Evolutionary conservation across 2,329 filamentous ascomycete species (phyloP).

Genomic region (Ustulina deusta): DNA sequence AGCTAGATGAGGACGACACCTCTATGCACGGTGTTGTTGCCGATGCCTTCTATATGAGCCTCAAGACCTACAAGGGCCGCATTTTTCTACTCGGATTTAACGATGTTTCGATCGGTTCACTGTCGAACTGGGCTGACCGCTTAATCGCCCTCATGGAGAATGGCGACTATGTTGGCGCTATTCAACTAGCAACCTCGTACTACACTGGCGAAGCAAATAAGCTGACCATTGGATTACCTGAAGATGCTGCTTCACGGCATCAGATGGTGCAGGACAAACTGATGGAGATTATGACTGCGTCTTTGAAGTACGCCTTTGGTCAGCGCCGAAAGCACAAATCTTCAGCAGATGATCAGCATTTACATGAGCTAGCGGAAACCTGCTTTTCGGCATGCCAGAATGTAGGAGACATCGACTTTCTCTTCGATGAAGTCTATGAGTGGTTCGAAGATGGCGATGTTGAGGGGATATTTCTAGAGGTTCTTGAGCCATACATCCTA

Average conservation of each 20-base stretch:
- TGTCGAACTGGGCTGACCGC: conserved; percentile 98
- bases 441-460: conserved; percentile 84
- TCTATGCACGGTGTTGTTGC: conserved; percentile 96
- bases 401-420: conserved; percentile 81
- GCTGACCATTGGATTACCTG: conserved; percentile 90
- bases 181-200: conserved; percentile 90
- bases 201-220: conserved; percentile 93
- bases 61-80: conserved; percentile 93
- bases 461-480: conserved; percentile 84
- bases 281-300: conserved; percentile 92
- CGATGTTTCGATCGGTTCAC: conserved; percentile 87
- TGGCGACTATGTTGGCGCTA: conserved; percentile 94
- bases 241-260: conserved; percentile 81
- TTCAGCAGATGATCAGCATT: conserved; percentile 65
- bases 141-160: conserved; percentile 94
- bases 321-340: conserved; percentile 66
- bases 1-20: conserved; percentile 85
- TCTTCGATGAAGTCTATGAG: conserved; percentile 92
- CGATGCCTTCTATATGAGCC: conserved; percentile 98
- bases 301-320: conserved; percentile 87
- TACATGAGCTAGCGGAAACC: conserved; percentile 82
- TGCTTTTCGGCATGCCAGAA: conserved; percentile 86
- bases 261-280: conserved; percentile 88
- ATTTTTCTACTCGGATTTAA: conserved; percentile 95
- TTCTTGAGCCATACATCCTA: conserved; percentile 87